Evolutionary conservation across 495 filamentous ascomycete species (phyloP).

Genomic region (Aspergillus leporis): DNA sequence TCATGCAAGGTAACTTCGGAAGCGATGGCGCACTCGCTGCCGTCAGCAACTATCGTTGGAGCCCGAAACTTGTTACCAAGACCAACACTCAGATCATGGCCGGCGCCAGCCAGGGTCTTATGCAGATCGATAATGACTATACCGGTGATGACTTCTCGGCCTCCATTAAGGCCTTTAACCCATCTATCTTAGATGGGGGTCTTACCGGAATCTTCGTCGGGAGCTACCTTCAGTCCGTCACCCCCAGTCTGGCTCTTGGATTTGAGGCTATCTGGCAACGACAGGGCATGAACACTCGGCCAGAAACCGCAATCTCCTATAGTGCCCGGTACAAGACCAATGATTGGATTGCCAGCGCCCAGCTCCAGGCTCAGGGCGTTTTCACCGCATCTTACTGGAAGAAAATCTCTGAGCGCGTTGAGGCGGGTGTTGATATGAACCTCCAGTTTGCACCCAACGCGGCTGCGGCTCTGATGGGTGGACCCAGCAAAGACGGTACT

Average conservation of each 20-base stretch:
- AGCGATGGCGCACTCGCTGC: conserved; percentile 81
- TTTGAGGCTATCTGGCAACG: conserved; percentile 95
- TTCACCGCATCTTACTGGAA: conserved; percentile 95
- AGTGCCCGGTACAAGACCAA: conserved; percentile 82
- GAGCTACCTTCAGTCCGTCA: conserved; percentile 91
- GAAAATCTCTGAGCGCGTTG: conserved; percentile 88
- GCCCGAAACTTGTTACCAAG: conserved; percentile 73
- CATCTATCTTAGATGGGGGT: conserved; percentile 86
- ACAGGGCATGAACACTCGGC: conserved; percentile 69
- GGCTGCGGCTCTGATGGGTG: conserved; percentile 67
- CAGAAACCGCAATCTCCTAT: conserved; percentile 84
- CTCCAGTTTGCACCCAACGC: conserved; percentile 71
- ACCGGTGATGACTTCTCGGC: conserved; percentile 89
- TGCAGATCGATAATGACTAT: conserved; percentile 93
- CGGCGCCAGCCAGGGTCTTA: conserved; percentile 65
- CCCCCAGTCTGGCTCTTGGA: conserved; percentile 82
- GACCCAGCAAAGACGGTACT: conserved; percentile 75
- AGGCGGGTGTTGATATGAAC: conserved; percentile 93
- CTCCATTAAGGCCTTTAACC: conserved; percentile 87
- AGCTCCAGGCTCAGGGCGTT: conserved; percentile 79
- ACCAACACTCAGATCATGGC: conserved; percentile 77
- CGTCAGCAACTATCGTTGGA: conserved; percentile 90
- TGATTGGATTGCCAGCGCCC: conserved; percentile 88
- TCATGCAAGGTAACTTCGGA: conserved; percentile 93
- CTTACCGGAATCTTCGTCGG: conserved; percentile 93